phyloP scores from a whole-genome alignment of 768 basidiomycete genomes.

The Clathrus columnatus region DNA sequence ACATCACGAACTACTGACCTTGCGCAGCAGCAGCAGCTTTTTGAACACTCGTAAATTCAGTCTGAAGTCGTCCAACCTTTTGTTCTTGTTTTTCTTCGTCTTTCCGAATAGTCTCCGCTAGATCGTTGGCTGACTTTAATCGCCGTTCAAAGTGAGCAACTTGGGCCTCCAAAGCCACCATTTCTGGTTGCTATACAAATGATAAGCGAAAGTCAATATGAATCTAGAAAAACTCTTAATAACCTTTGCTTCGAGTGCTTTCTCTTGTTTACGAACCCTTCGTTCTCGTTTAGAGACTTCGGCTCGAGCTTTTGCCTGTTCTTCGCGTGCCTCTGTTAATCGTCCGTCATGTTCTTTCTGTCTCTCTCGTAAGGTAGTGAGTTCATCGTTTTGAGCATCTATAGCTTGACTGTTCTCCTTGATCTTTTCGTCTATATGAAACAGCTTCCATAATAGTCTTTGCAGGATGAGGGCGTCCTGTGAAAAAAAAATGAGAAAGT shows the following conservation, averaged over 20 bases:
- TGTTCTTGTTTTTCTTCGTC: conserved; percentile 44
- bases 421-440: conserved; percentile 80
- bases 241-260: conserved; percentile 76
- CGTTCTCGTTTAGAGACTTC: conserved; percentile 78
- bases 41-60: conserved; percentile 59
- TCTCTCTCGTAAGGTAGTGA: conserved; percentile 59
- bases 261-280: conserved; percentile 85
- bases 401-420: conserved; percentile 64
- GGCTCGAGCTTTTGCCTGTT: conserved; percentile 71
- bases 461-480: conserved; percentile 78
- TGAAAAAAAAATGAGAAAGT: background rate
- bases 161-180: conserved; percentile 78
- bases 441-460: conserved; percentile 81
- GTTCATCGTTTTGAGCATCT: conserved; percentile 60
- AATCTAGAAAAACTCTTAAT: conserved; percentile 13
- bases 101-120: conserved; percentile 53
- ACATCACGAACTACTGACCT: conserved; percentile 38
- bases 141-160: conserved; percentile 81
- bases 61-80: conserved; percentile 46
- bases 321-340: conserved; percentile 63
- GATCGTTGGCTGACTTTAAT: conserved; percentile 56
- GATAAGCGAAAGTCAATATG: background rate
- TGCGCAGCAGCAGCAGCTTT: conserved; percentile 64
- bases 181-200: conserved; percentile 63
- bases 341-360: conserved; percentile 63